phyloP scores from a whole-genome alignment of 2,329 filamentous ascomycete species.

The Fusarium sp. region DNA sequence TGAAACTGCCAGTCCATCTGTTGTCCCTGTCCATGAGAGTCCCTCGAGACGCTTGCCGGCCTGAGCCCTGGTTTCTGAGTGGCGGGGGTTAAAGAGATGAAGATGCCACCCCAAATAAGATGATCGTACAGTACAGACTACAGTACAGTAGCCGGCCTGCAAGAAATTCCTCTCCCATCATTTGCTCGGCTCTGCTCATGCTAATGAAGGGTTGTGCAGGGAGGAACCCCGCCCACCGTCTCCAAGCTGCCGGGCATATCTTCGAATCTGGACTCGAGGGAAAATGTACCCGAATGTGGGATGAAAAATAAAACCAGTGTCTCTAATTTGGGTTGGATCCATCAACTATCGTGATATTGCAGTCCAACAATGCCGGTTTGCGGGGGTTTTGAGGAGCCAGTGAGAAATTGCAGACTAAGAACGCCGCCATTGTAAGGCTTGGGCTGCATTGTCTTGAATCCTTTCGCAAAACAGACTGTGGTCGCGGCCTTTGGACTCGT shows the following conservation, averaged over 20 bases:
- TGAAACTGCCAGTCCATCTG: constrained; percentile 1
- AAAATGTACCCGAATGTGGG: constrained; percentile 1
- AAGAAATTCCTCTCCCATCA: constrained; percentile 30
- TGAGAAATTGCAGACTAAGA: constrained; percentile 6
- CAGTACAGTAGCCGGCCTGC: constrained; percentile 33
- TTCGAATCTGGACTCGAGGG: constrained; percentile 37
- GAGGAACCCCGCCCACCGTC: constrained; percentile 19
- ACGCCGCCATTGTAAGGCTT: constrained; percentile 5
- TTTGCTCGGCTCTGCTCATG: constrained; percentile 35
- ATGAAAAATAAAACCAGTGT: constrained; percentile 6
- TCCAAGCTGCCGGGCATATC: constrained; percentile 35
- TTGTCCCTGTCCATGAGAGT: constrained; percentile 1
- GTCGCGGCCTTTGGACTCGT: constrained; percentile 38
- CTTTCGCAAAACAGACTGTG: constrained; percentile 32
- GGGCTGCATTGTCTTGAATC: constrained; percentile 24
- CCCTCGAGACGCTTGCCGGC: constrained; percentile 1
- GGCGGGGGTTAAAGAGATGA: constrained; percentile 42
- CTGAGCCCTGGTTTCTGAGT: constrained; percentile 11
- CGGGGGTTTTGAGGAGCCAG: constrained; percentile 13
- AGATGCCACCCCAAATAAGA: constrained; percentile 32
- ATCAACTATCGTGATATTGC: constrained; percentile 23
- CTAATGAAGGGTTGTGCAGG: constrained; percentile 29
- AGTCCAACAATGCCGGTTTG: constrained; percentile 20
- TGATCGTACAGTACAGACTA: constrained; percentile 27
- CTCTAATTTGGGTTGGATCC: constrained; percentile 10